Evolutionary conservation across 2,329 filamentous ascomycete genomes (phyloP), one percentile per base, ranked within the genome.

Genomic region (Epichloe coenophiala): DNA sequence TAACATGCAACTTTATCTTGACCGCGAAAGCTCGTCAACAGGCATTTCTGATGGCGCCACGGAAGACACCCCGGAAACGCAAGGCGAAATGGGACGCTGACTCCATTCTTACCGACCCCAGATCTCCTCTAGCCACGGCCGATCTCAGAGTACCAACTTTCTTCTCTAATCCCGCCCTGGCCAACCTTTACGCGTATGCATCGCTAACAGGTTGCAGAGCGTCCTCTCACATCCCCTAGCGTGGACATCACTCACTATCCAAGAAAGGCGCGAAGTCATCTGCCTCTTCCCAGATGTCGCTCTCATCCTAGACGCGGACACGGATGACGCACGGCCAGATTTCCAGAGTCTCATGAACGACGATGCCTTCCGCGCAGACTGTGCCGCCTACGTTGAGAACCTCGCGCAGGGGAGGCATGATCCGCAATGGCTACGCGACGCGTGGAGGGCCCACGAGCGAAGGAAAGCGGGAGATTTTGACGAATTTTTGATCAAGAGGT

Each of bases 381-480:
- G 71, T 48, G 66, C 69, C 0, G 65, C 65, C 3, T 75, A 74
- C 58, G 68, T 67, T 33, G 69, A 72, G 36, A 66, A 74, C 54
- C 61, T 80, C 17, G 55, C 60, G 5, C 61, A 65, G 37, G 77
- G 77, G 3, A 69, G 68, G 36, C 73, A 78, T 51, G 75, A 79
- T 55, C 67, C 69, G 1, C 67, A 69, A 13, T 80, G 77, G 77
- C 68, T 81, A 7, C 63, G 59, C 15, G 66, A 73, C 50, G 77
- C 77, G 1, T 78, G 72, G 66, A 60, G 60, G 4, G 77, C 77
- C 0, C 74, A 78, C 53, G 65, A 69, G 49, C 65, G 68, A 58
- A 72, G 76, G 50, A 66, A 63, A 47, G 59, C 64, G 1, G 77
- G 77, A 4, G 65, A 72, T 2, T 80, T 77, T 53, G 70, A 78